Evolutionary conservation across 2,329 filamentous ascomycete species (phyloP).

Genomic region (Metarhizium album): DNA sequence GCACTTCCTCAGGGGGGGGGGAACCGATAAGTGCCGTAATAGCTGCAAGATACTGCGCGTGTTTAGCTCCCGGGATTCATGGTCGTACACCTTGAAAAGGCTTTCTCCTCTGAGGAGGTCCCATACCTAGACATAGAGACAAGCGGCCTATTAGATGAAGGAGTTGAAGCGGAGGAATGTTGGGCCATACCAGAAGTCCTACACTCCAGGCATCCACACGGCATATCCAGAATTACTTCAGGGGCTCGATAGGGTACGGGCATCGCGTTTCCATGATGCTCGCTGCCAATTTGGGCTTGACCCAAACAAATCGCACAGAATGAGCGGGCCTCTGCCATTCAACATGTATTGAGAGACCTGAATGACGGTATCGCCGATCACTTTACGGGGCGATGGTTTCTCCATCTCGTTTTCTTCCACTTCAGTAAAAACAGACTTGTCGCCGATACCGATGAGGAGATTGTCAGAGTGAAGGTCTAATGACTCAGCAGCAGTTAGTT

Average conservation of each 20-base stretch:
- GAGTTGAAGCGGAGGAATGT: neutral
- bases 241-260: slow-evolving; percentile 22
- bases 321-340: slow-evolving; percentile 19
- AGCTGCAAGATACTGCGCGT: slow-evolving; percentile 18
- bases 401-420: slow-evolving; percentile 22
- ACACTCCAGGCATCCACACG: slow-evolving; percentile 27
- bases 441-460: slow-evolving; percentile 22
- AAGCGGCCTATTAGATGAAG: neutral
- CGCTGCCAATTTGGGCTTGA: slow-evolving; percentile 21
- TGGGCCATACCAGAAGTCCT: slow-evolving; percentile 19
- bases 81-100: slow-evolving; percentile 10
- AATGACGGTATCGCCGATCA: slow-evolving; percentile 14
- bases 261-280: slow-evolving; percentile 16
- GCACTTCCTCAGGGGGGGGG: slow-evolving; percentile 16
- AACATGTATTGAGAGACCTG: slow-evolving; percentile 23
- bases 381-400: slow-evolving; percentile 21
- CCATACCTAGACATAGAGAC: neutral
- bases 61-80: slow-evolving; percentile 13
- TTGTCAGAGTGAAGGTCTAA: slow-evolving; percentile 27
- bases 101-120: neutral
- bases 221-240: slow-evolving; percentile 26
- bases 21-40: slow-evolving; percentile 19
- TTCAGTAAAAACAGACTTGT: slow-evolving; percentile 18
- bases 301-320: slow-evolving; percentile 25
- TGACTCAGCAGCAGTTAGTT: neutral